Evolutionary conservation across 352 stramenopile genomes (phyloP).

Genomic region (Thraustotheca clavata): DNA sequence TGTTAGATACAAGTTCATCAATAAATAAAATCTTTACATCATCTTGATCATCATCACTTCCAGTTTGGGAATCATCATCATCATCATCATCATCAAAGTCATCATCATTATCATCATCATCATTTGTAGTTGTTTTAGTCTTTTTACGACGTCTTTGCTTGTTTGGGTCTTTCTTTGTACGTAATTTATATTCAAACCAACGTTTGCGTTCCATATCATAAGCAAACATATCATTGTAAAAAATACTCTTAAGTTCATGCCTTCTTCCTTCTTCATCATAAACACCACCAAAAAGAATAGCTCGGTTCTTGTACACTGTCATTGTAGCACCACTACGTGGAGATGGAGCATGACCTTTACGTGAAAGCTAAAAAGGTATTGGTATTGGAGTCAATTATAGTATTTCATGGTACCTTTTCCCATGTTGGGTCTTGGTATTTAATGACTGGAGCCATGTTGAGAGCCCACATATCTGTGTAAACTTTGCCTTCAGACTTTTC

Average conservation of each 20-base stretch:
- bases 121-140: conserved; percentile 26
- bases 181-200: conserved; percentile 91
- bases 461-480: conserved; percentile 92
- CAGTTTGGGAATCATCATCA: conserved; percentile 36
- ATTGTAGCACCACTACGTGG: conserved; percentile 71
- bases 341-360: conserved; percentile 78
- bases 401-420: conserved; percentile 68
- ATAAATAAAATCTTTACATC: conserved; percentile 30
- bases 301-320: conserved; percentile 90
- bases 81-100: conserved; percentile 35
- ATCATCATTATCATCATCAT: conserved; percentile 26
- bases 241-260: conserved; percentile 82
- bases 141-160: conserved; percentile 57
- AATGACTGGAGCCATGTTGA: conserved; percentile 88
- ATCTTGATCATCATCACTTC: conserved; percentile 68
- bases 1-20: conserved; percentile 17
- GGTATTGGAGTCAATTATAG: background rate
- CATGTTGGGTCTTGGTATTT: conserved; percentile 87
- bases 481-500: conserved; percentile 91
- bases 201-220: conserved; percentile 95
- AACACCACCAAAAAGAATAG: conserved; percentile 96
- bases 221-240: conserved; percentile 97
- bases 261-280: conserved; percentile 86
- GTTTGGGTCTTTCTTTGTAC: conserved; percentile 67
- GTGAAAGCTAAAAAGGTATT: conserved; percentile 39